A percentile compares a stretch with the other conserved stretches of the same genome.
Evolutionary conservation across 768 basidiomycete genomes (phyloP).

Genomic region (Sarcodon sp.): DNA sequence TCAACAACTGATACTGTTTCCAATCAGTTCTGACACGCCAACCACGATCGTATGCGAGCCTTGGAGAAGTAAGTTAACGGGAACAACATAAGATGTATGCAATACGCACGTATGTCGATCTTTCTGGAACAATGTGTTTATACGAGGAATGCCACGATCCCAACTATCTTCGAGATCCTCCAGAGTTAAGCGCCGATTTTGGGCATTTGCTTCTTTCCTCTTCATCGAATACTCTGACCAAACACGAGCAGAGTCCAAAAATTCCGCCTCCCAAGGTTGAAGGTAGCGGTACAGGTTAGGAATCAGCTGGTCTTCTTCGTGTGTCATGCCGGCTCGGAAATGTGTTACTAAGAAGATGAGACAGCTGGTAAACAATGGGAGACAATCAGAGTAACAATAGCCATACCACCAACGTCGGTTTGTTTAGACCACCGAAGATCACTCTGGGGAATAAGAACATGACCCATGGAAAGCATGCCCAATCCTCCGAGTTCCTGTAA

Average conservation of each 20-base stretch:
- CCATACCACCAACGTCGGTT: slow-evolving; percentile 80
- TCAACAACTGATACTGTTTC: slow-evolving; percentile 92
- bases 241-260: slow-evolving; percentile 94
- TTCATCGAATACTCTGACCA: slow-evolving; percentile 99
- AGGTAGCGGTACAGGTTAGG: slow-evolving; percentile 96
- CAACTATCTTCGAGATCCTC: slow-evolving; percentile 98
- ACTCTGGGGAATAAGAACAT: slow-evolving; percentile 95
- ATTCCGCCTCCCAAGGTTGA: slow-evolving; percentile 96
- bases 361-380: neutral
- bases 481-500: slow-evolving; percentile 85
- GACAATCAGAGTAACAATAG: neutral
- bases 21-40: slow-evolving; percentile 98
- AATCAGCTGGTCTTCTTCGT: slow-evolving; percentile 89
- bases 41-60: slow-evolving; percentile 94
- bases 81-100: neutral
- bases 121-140: slow-evolving; percentile 99
- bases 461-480: slow-evolving; percentile 99
- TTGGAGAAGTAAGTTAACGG: slow-evolving; percentile 14
- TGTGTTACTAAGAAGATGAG: slow-evolving; percentile 62
- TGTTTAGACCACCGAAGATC: slow-evolving; percentile 98
- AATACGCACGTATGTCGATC: slow-evolving; percentile 75
- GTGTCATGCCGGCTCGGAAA: slow-evolving; percentile 98
- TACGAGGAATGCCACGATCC: slow-evolving; percentile 97
- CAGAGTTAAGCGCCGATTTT: slow-evolving; percentile 90
- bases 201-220: slow-evolving; percentile 97